Evolutionary conservation across 441 rosid species (phyloP).

Genomic region (Kokia cookei): DNA sequence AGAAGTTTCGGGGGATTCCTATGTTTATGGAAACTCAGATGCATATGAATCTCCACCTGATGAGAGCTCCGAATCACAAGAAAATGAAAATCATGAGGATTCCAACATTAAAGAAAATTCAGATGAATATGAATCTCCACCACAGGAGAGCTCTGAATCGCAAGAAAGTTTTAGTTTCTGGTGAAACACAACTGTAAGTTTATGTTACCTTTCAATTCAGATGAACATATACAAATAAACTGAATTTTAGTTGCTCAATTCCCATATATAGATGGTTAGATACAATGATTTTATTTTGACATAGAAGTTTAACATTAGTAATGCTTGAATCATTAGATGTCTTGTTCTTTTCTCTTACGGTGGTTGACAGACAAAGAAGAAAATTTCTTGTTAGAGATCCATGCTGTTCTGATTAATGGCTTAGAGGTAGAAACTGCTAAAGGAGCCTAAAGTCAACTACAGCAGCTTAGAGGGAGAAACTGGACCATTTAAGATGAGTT

Average conservation of each 20-base stretch:
- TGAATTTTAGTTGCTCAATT: background rate
- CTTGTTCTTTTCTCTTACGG: background rate
- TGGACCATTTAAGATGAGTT: no score
- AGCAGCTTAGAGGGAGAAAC: background rate
- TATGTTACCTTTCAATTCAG: background rate
- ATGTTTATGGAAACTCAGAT: slow-evolving; percentile 2
- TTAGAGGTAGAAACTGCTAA: background rate
- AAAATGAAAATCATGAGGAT: background rate
- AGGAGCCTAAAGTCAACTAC: background rate
- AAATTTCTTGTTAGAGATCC: background rate
- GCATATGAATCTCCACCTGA: slow-evolving; percentile 1
- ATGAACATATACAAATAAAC: background rate
- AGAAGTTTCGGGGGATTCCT: background rate
- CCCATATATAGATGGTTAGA: background rate
- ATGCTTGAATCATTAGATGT: background rate
- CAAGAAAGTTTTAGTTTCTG: slow-evolving; percentile 9
- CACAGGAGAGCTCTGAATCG: slow-evolving; percentile 6
- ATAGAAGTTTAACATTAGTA: background rate
- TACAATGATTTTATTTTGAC: background rate
- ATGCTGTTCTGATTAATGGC: background rate
- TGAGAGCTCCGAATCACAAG: slow-evolving; percentile 11
- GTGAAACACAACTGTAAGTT: background rate
- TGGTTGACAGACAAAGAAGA: background rate
- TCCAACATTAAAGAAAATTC: slow-evolving; percentile 3
- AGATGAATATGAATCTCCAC: background rate